These are phyloP conservation scores for Aspergillus bertholletiae DNA, from an alignment of 495 filamentous ascomycete species.

Conservation along the genomic window DNA sequence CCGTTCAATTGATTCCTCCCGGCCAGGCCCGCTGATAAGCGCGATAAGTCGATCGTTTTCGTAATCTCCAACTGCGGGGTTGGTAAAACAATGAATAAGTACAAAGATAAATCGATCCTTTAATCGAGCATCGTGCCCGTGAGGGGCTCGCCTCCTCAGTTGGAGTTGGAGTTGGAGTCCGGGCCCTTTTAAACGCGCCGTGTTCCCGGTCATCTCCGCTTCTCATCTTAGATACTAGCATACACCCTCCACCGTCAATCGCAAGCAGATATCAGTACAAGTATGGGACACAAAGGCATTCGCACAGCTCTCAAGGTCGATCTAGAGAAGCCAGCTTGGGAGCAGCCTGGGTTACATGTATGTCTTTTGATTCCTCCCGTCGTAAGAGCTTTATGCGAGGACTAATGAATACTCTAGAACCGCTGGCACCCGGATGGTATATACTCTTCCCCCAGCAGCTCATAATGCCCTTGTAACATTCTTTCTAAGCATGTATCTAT, in stretches of 20 bases:
- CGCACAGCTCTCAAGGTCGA: constrained; percentile 75
- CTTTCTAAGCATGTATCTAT: not conserved
- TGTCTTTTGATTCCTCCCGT: no score
- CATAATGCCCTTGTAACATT: not conserved
- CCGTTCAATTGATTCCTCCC: not conserved
- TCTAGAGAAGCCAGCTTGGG: constrained; percentile 69
- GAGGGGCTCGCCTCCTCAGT: no score
- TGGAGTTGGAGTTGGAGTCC: no score
- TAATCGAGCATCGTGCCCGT: no score
- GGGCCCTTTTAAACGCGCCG: no score
- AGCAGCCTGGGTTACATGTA: constrained; percentile 77
- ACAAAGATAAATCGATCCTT: not conserved
- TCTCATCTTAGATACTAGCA: no score
- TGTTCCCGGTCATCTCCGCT: no score
- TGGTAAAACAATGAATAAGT: not conserved
- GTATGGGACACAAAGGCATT: constrained; percentile 59
- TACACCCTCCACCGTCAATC: not conserved
- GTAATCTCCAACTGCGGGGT: not conserved
- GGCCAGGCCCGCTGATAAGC: constrained; percentile 10
- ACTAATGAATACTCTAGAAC: constrained; percentile 52
- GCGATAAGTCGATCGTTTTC: constrained; percentile 13
- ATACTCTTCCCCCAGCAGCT: constrained; percentile 9
- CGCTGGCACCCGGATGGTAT: constrained; percentile 91
- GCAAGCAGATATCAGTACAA: not conserved
- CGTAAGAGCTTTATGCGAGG: no score